A percentile compares a stretch with the other conserved stretches of the same genome.
Conservation (phyloP, 805 yeast species). For the Candida ovalis region DNA sequence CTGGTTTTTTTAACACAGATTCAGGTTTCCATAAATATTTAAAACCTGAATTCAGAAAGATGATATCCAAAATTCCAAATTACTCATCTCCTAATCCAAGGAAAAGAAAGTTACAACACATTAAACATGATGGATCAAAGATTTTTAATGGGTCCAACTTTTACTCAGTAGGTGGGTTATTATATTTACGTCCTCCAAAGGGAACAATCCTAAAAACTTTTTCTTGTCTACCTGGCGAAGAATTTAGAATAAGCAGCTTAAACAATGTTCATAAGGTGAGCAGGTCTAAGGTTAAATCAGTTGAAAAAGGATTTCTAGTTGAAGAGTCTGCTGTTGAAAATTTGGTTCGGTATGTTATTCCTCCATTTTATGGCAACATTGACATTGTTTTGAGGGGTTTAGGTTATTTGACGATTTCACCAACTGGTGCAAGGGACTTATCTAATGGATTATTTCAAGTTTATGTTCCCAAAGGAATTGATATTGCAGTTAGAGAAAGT, state of each 20-base stretch:
- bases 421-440: conserved; percentile 43
- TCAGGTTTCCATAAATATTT: conserved; percentile 31
- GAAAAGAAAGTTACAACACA: conserved; percentile 1
- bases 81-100: conserved; percentile 7
- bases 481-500: conserved; percentile 44
- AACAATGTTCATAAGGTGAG: conserved; percentile 30
- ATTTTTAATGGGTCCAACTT: conserved; percentile 23
- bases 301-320: conserved; percentile 20
- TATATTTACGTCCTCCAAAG: conserved; percentile 53
- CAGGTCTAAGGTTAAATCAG: conserved; percentile 23
- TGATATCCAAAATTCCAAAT: conserved; percentile 3
- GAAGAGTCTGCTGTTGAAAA: conserved; percentile 26
- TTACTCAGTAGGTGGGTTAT: conserved; percentile 55
- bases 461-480: conserved; percentile 54
- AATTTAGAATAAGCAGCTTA: conserved; percentile 32
- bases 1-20: conserved; percentile 37
- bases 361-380: conserved; percentile 66
- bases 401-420: conserved; percentile 59
- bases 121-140: conserved; percentile 5
- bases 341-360: conserved; percentile 48
- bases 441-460: conserved; percentile 38
- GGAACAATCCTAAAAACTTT: conserved; percentile 45
- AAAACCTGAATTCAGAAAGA: conserved; percentile 9
- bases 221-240: conserved; percentile 40
- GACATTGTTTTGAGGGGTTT: conserved; percentile 62